phyloP scores from a whole-genome alignment of 257 asterid species.

The Solanum habrochaites region DNA sequence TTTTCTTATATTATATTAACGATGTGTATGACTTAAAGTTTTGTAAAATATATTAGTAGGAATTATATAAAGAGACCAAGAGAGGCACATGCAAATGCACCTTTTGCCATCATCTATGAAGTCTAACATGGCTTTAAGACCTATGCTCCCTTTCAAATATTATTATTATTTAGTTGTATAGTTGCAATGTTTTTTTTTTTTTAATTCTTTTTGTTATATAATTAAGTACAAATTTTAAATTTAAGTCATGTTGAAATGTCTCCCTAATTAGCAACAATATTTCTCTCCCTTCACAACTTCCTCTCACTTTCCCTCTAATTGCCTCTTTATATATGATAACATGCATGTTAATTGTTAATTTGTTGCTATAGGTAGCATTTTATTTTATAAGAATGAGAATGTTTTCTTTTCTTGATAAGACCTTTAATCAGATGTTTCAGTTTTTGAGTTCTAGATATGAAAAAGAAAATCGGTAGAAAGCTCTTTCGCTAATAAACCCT shows the following conservation, averaged over 20 bases:
- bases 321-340: background rate
- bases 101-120: background rate
- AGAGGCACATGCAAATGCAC: background rate
- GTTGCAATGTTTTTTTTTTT: background rate
- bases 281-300: background rate
- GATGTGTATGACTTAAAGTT: background rate
- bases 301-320: background rate
- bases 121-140: background rate
- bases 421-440: background rate
- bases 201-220: background rate
- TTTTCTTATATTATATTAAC: accelerated
- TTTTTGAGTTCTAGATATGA: background rate
- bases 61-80: background rate
- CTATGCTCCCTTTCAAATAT: background rate
- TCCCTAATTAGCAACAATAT: background rate
- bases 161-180: background rate
- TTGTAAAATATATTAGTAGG: background rate
- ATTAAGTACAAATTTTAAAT: background rate
- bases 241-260: background rate
- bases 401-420: background rate
- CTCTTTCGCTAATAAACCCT: too few relatives aligned
- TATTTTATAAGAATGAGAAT: background rate
- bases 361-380: background rate
- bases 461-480: too few relatives aligned
- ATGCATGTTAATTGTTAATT: background rate